Evolutionary conservation across 345 rosid species (phyloP), one percentile per base, ranked within the genome.

Genomic region (Sonneratia alba): DNA sequence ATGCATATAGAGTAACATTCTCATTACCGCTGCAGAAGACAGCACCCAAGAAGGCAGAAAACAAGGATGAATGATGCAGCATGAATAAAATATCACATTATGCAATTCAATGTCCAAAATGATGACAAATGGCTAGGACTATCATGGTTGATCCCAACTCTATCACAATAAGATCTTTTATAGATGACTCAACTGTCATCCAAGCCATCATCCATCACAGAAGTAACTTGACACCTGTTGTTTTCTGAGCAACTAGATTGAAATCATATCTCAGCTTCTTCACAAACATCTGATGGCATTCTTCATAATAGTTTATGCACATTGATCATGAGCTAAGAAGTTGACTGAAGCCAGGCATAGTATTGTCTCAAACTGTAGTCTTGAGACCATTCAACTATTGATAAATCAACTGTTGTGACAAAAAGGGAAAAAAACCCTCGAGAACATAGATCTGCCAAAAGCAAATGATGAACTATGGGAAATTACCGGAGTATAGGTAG

Each of bases 401-500:
- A 56, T 22, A 57, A n/a, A 1, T 55, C 61, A 57, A 22, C 63
- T 57, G 34, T 22, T 7, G 34, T 11, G 15, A 18, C 62, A 61
- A 1, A 36, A 27, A 72, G 24, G 42, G 3, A 42, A 42, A 42
- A 43, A 66, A 12, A 27, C 32, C 43, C 55, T 43, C 13, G 15
- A 24, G 36, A 38, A 42, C 55, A 34, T 51, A 22, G 0, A 27
- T 5, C 71, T 19, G 2, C 0, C 0, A 24, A 11, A 27, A 49
- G 22, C n/a, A 10, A 27, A 53, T 37, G n/a, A 51, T 6, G 22
- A 12, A 24, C 24, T 9, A 14, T 14, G 0, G 22, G 43, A 73
- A 67, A 32, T 75, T 85, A 93, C 96, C 95, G 85, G 71, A 94
- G 73, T 73, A 94, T 82, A 12, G 96, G 96, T 79, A 88, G 86